phyloP scores from a whole-genome alignment of 257 asterid species.

The Sherardia arvensis region DNA sequence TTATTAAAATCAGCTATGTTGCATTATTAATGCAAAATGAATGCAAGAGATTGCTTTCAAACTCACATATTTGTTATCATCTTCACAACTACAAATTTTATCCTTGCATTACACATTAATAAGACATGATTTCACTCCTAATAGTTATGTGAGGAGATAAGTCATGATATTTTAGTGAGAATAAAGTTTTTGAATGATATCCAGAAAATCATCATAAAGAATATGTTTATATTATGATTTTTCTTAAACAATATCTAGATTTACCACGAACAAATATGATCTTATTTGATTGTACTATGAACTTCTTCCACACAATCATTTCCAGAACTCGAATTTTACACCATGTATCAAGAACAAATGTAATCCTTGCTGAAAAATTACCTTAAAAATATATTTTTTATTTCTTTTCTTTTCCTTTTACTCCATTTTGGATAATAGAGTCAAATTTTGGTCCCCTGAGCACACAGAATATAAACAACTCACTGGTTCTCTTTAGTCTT shows the following conservation, averaged over 20 bases:
- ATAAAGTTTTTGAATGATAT: too few species aligned
- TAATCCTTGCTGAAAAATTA: not conserved
- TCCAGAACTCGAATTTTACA: too few species aligned
- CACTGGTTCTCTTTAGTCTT: not conserved
- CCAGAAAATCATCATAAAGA: too few species aligned
- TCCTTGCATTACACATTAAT: not conserved
- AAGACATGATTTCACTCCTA: not conserved
- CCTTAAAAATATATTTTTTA: not conserved
- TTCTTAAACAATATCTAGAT: too few species aligned
- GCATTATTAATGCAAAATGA: not conserved
- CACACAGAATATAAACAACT: not conserved
- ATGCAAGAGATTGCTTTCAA: not conserved
- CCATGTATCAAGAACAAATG: too few species aligned
- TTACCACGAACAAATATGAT: too few species aligned
- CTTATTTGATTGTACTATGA: too few species aligned
- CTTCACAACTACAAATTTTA: not conserved
- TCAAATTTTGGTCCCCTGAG: not conserved
- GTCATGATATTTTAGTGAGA: too few species aligned
- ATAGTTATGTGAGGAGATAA: not conserved
- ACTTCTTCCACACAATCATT: too few species aligned
- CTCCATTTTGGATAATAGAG: not conserved
- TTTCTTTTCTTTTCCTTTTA: too few species aligned
- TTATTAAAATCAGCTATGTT: not conserved
- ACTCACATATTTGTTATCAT: not conserved
- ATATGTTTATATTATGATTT: too few species aligned